These are phyloP conservation scores for Solanum chmielewskii DNA, from an alignment of 257 asterid species.

Conservation along the genomic window DNA sequence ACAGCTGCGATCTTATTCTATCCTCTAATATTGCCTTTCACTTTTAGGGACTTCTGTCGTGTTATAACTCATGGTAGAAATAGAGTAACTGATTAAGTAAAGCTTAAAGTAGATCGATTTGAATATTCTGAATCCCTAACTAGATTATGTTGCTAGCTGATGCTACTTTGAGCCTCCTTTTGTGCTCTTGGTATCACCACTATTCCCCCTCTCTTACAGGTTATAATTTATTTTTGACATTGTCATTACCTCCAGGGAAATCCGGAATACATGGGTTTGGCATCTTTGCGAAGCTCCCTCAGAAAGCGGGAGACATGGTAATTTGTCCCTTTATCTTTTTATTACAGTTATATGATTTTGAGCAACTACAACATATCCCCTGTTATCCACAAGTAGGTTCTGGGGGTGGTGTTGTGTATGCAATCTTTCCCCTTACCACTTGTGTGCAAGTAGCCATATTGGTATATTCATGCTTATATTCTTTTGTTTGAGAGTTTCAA, in stretches of 20 bases:
- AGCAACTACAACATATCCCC: neutral
- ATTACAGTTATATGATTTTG: conserved; percentile 5
- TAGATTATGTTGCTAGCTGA: neutral
- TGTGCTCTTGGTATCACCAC: neutral
- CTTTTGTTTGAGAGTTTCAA: neutral
- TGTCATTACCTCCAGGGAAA: conserved; percentile 54
- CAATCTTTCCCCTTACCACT: neutral
- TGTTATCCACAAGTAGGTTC: neutral
- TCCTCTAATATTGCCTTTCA: neutral
- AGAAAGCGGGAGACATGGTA: conserved; percentile 98
- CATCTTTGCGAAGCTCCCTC: conserved; percentile 72
- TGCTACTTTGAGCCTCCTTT: neutral
- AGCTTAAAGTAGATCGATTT: neutral
- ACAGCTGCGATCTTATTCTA: neutral
- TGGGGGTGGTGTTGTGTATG: neutral
- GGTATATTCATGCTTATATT: neutral
- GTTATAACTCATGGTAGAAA: neutral
- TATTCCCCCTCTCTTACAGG: neutral
- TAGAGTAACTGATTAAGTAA: neutral
- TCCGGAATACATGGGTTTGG: conserved; percentile 97
- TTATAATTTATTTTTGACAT: conserved; percentile 4
- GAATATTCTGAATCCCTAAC: neutral
- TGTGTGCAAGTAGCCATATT: neutral
- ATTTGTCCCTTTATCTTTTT: neutral
- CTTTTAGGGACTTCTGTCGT: neutral